Evolutionary conservation across 305 asterid species (phyloP).

Genomic region (Coffea humblotiana): DNA sequence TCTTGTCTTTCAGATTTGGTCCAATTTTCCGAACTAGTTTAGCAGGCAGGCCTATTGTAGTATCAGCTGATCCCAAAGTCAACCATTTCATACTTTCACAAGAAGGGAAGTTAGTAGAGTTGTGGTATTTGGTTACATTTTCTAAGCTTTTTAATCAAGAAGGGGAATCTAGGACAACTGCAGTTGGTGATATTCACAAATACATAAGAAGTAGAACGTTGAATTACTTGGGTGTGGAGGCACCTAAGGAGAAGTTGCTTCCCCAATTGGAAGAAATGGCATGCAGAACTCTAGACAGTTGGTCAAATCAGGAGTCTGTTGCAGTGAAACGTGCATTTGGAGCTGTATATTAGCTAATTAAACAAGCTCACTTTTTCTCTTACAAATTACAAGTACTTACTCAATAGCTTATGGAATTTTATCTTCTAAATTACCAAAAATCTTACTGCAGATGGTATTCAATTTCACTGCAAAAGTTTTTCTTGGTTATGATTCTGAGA

Average conservation of each 20-base stretch:
- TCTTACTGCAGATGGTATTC: slow-evolving; percentile 16
- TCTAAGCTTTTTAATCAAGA: slow-evolving; percentile 6
- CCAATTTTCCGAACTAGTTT: slow-evolving; percentile 21
- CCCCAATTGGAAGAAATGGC: slow-evolving; percentile 2
- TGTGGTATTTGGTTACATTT: slow-evolving; percentile 9
- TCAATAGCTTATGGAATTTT: too few species aligned
- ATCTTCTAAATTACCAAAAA: too few species aligned
- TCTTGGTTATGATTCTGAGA: not conserved
- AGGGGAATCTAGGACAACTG: not conserved
- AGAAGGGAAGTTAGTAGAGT: slow-evolving; percentile 24
- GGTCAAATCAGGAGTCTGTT: not conserved
- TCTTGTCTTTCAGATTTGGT: slow-evolving; percentile 22
- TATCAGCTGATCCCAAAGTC: slow-evolving; percentile 27
- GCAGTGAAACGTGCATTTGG: slow-evolving; percentile 3
- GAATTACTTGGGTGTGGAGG: slow-evolving; percentile 1
- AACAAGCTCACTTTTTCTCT: too few species aligned
- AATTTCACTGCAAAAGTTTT: slow-evolving; percentile 15
- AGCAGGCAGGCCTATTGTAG: slow-evolving; percentile 11
- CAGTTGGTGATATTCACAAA: not conserved
- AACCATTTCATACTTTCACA: slow-evolving; percentile 22
- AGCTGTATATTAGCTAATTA: not conserved
- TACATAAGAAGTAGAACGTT: not conserved
- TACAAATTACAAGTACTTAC: too few species aligned
- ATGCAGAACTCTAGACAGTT: not conserved
- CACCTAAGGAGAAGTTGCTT: not conserved